phyloP scores from a whole-genome alignment of 208 protist genomes.

The Leishmania braziliensis region DNA sequence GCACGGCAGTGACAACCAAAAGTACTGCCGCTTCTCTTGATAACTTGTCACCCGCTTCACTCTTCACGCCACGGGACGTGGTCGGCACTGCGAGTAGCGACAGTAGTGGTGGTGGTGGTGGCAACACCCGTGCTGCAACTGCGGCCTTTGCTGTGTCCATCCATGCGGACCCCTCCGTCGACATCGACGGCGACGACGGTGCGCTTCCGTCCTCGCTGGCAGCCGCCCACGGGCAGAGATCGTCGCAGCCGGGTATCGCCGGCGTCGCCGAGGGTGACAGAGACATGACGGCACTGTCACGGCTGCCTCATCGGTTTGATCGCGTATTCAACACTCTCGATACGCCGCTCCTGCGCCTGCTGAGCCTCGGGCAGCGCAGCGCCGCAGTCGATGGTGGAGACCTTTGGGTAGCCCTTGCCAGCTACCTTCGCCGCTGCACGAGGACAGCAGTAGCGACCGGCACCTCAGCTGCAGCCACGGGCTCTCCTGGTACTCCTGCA shows the following conservation, averaged over 20 bases:
- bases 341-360: constrained; percentile 36
- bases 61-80: background rate
- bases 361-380: constrained; percentile 5
- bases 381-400: background rate
- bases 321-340: constrained; percentile 26
- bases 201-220: background rate
- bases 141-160: background rate
- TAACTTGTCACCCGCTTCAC: background rate
- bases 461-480: background rate
- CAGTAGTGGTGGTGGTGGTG: background rate
- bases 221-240: background rate
- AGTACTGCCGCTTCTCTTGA: background rate
- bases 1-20: background rate
- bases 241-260: background rate
- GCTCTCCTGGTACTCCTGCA: background rate
- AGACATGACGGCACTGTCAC: background rate
- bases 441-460: background rate
- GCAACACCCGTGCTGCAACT: background rate
- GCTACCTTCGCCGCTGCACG: constrained; percentile 20
- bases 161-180: background rate
- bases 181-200: background rate
- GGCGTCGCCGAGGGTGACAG: background rate
- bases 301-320: constrained; percentile 16
- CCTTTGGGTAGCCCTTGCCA: constrained; percentile 8
- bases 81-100: background rate